Conservation (phyloP, 345 rosid genomes). For the Rhodomyrtus tomentosa region DNA sequence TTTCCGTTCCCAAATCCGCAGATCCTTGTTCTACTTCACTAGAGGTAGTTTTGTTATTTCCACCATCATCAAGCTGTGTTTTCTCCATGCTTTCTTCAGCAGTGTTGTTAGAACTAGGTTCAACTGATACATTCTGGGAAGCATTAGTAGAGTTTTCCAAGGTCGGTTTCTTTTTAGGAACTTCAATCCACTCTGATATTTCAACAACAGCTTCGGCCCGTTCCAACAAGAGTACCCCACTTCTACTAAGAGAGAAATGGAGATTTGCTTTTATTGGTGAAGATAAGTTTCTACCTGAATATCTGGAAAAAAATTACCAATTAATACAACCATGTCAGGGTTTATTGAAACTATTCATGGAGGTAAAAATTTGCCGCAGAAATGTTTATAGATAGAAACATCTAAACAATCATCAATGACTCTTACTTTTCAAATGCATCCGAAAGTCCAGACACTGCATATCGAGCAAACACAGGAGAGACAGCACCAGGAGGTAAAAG, state of each 20-base stretch:
- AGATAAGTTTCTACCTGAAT: constrained; percentile 82
- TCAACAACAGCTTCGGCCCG: constrained; percentile 92
- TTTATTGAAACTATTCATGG: not conserved
- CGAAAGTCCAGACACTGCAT: constrained; percentile 71
- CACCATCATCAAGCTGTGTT: constrained; percentile 33
- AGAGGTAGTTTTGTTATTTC: constrained; percentile 19
- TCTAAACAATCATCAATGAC: not conserved
- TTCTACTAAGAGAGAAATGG: constrained; percentile 91
- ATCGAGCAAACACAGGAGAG: constrained; percentile 67
- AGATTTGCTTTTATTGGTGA: constrained; percentile 87
- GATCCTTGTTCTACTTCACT: constrained; percentile 36
- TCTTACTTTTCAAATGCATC: constrained; percentile 82
- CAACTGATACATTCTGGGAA: constrained; percentile 39
- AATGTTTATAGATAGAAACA: not conserved
- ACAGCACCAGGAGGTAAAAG: constrained; percentile 66
- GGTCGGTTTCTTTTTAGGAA: constrained; percentile 66
- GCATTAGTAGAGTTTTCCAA: constrained; percentile 51
- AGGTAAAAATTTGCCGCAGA: not conserved
- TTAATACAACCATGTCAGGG: not conserved
- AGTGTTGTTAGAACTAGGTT: constrained; percentile 28
- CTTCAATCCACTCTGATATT: constrained; percentile 96
- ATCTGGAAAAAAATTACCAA: constrained; percentile 29
- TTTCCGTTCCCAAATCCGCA: constrained; percentile 49
- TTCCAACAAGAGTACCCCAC: constrained; percentile 82
- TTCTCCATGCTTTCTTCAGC: constrained; percentile 43